A percentile compares a stretch with the other conserved stretches of the same genome.
Conservation (phyloP, 192 early-diverging fungal species). For the Coemansia sp. region DNA sequence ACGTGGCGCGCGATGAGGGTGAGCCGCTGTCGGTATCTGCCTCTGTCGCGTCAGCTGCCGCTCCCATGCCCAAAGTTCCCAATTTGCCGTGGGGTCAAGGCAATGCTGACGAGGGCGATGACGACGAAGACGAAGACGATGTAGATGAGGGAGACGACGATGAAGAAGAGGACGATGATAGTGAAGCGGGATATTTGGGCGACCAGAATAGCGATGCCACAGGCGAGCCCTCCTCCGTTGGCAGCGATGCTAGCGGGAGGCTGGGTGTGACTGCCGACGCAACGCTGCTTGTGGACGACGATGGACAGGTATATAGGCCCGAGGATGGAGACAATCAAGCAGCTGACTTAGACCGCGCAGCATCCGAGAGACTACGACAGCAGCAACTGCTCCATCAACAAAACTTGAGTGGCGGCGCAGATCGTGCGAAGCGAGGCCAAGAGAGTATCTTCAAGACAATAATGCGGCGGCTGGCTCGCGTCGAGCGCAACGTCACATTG, state of each 20-base stretch:
- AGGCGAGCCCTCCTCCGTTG: background rate
- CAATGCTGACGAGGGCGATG: slow-evolving; percentile 16
- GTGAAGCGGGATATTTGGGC: background rate
- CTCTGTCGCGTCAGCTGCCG: slow-evolving; percentile 7
- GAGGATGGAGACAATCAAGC: slow-evolving; percentile 7
- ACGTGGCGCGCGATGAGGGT: slow-evolving; percentile 23
- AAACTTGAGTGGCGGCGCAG: slow-evolving; percentile 19
- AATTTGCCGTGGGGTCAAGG: slow-evolving; percentile 41
- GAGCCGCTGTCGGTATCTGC: slow-evolving; percentile 15
- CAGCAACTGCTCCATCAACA: slow-evolving; percentile 7
- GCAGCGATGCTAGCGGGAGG: background rate
- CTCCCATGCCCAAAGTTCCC: slow-evolving; percentile 42
- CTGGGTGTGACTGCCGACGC: background rate
- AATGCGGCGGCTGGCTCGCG: slow-evolving; percentile 73
- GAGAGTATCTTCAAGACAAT: slow-evolving; percentile 92
- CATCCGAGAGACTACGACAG: slow-evolving; percentile 10
- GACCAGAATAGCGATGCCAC: background rate
- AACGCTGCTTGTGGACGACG: background rate
- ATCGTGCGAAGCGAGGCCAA: slow-evolving; percentile 55
- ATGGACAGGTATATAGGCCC: background rate
- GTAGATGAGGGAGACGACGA: slow-evolving; percentile 37
- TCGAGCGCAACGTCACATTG: slow-evolving; percentile 82
- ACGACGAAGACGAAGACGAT: slow-evolving; percentile 38
- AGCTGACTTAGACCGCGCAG: background rate
- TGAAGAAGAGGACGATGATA: slow-evolving; percentile 14